A percentile compares a stretch with the other conserved stretches of the same genome.
phyloP scores from a whole-genome alignment of 257 asterid species.

The Nicotiana obtusifolia region DNA sequence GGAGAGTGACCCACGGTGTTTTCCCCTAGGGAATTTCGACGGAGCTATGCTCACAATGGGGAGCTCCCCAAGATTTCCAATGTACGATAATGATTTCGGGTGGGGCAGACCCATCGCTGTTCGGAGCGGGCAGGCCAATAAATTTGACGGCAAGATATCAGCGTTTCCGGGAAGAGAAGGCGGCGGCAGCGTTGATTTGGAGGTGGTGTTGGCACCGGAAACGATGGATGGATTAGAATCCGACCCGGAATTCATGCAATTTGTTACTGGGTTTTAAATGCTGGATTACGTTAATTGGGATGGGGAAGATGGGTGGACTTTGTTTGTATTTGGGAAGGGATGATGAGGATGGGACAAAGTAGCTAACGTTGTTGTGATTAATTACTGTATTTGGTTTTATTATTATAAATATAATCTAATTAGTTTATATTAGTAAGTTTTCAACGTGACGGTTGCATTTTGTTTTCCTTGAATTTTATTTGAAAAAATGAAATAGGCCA shows the following conservation, averaged over 20 bases:
- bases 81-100: slow-evolving; percentile 42
- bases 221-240: slow-evolving; percentile 29
- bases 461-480: too few species aligned
- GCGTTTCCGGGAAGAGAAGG: slow-evolving; percentile 35
- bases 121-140: slow-evolving; percentile 31
- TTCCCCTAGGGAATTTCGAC: slow-evolving; percentile 35
- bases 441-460: too few species aligned
- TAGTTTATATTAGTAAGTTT: too few species aligned
- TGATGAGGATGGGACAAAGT: background rate
- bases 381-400: background rate
- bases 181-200: slow-evolving; percentile 36
- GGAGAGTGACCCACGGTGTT: slow-evolving; percentile 32
- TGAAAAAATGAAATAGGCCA: background rate
- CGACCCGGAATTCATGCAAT: slow-evolving; percentile 36
- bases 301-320: background rate
- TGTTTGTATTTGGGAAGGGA: background rate
- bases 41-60: slow-evolving; percentile 41
- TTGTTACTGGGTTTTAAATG: background rate
- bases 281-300: background rate
- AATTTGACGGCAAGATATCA: slow-evolving; percentile 33
- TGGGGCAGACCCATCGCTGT: slow-evolving; percentile 41
- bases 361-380: too few species aligned
- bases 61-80: slow-evolving; percentile 38
- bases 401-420: too few species aligned
- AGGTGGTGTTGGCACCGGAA: slow-evolving; percentile 34